Percentiles rank a stretch among this genome's conserved stretches.
Evolutionary conservation across 768 basidiomycete genomes (phyloP).

Genomic region (Coprinellus aureogranulatus): DNA sequence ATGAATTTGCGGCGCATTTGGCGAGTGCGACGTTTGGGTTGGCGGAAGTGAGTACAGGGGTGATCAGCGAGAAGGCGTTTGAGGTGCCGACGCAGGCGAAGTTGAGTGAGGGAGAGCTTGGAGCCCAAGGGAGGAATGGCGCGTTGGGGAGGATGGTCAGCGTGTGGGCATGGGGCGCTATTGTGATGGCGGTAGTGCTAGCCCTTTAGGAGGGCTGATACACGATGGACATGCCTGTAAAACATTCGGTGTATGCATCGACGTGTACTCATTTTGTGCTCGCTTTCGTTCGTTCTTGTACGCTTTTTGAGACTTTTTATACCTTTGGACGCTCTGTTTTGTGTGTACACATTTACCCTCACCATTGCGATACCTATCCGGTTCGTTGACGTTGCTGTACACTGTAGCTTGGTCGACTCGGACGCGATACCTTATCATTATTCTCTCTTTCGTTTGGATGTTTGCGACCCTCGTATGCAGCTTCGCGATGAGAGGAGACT

Average conservation of each 20-base stretch:
- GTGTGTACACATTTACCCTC: too few relatives aligned
- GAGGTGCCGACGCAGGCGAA: slow-evolving; percentile 11
- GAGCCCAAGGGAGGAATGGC: not conserved
- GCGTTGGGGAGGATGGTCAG: not conserved
- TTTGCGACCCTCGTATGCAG: not conserved
- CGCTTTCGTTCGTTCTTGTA: too few relatives aligned
- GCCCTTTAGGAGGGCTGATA: too few relatives aligned
- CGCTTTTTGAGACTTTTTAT: too few relatives aligned
- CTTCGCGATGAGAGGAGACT: not conserved
- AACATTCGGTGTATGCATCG: too few relatives aligned
- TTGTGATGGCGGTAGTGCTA: not conserved
- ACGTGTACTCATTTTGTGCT: too few relatives aligned
- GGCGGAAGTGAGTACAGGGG: slow-evolving; percentile 25
- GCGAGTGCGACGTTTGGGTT: slow-evolving; percentile 27
- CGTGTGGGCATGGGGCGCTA: not conserved
- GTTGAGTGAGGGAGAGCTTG: not conserved
- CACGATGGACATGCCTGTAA: too few relatives aligned
- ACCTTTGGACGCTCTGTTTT: too few relatives aligned
- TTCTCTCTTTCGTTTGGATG: slow-evolving; percentile 5
- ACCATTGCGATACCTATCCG: too few relatives aligned
- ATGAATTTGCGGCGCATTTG: slow-evolving; percentile 35
- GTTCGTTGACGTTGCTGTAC: too few relatives aligned
- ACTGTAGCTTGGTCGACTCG: too few relatives aligned
- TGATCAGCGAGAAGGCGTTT: slow-evolving; percentile 19
- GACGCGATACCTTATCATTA: too few relatives aligned